A percentile compares a stretch with the other conserved stretches of the same genome.
Evolutionary conservation across 257 asterid species (phyloP).

Genomic region (Nicotiana paniculata): DNA sequence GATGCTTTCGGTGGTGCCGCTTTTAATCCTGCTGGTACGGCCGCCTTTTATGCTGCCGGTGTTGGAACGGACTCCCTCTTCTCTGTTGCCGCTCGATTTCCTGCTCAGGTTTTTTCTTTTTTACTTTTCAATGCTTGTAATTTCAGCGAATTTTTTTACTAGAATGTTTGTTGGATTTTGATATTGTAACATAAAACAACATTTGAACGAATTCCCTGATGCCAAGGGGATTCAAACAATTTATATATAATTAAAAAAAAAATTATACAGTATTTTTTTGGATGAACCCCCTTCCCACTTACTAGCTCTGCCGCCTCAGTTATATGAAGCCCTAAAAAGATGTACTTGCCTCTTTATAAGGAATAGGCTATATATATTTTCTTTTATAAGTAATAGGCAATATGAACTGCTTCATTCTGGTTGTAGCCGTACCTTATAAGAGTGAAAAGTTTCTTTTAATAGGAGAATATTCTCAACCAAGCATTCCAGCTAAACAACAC

Average conservation of each 20-base stretch:
- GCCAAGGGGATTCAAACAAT: no score
- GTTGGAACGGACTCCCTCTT: constrained; percentile 45
- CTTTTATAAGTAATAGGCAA: background rate
- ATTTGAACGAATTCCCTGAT: no score
- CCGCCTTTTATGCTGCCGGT: constrained; percentile 80
- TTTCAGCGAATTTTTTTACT: no score
- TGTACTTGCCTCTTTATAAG: background rate
- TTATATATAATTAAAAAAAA: no score
- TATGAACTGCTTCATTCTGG: background rate
- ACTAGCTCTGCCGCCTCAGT: background rate
- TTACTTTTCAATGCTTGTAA: no score
- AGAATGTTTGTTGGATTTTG: no score
- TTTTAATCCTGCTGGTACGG: constrained; percentile 83
- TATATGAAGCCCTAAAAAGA: background rate
- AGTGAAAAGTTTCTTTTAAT: background rate
- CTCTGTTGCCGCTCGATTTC: constrained; percentile 70
- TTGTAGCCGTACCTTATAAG: background rate
- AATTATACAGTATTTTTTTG: no score
- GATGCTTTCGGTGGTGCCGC: constrained; percentile 76
- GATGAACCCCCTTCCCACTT: no score
- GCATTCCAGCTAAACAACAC: no score
- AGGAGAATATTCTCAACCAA: no score
- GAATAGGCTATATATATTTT: no score
- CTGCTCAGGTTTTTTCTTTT: constrained; percentile 25
- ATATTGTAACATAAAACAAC: no score